These are phyloP conservation scores for Talaromyces sp. DNA, from an alignment of 2,329 filamentous ascomycete species.

Conservation along the genomic window DNA sequence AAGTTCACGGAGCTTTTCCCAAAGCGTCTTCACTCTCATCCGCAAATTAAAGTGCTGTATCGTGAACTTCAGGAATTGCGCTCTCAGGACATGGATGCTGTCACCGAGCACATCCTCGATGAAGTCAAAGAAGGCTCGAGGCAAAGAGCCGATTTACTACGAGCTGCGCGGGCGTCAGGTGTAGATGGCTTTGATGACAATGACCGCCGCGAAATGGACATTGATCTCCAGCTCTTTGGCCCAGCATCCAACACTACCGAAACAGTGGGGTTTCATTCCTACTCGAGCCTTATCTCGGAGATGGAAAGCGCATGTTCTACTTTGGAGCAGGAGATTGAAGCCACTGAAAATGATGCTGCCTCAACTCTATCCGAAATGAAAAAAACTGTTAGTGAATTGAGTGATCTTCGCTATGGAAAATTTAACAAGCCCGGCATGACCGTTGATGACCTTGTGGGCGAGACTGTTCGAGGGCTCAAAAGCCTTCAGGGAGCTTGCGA, in stretches of 20 bases:
- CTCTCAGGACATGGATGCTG: conserved; percentile 61
- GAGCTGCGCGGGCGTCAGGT: conserved; percentile 24
- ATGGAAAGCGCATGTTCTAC: conserved; percentile 62
- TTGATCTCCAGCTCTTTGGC: conserved; percentile 58
- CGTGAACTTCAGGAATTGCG: conserved; percentile 73
- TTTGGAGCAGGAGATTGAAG: conserved; percentile 63
- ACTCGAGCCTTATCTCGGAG: conserved; percentile 61
- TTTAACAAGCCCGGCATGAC: conserved; percentile 49
- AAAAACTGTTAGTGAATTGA: conserved; percentile 65
- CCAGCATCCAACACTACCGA: conserved; percentile 27
- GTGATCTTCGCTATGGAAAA: conserved; percentile 76
- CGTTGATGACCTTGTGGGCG: conserved; percentile 58
- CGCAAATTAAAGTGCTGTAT: conserved; percentile 67
- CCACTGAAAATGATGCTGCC: conserved; percentile 61
- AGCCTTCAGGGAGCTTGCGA: conserved; percentile 62
- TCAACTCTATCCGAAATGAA: conserved; percentile 57
- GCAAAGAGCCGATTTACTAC: conserved; percentile 34
- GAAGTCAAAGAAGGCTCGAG: conserved; percentile 31
- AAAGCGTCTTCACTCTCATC: conserved; percentile 57
- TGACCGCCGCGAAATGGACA: conserved; percentile 36
- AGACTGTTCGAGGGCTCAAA: conserved; percentile 63
- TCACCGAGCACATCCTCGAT: conserved; percentile 50
- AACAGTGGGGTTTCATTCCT: conserved; percentile 52
- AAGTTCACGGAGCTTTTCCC: conserved; percentile 77
- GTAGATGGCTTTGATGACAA: conserved; percentile 27